Conservation (phyloP, 495 filamentous ascomycete genomes). For the Podospora comata region DNA sequence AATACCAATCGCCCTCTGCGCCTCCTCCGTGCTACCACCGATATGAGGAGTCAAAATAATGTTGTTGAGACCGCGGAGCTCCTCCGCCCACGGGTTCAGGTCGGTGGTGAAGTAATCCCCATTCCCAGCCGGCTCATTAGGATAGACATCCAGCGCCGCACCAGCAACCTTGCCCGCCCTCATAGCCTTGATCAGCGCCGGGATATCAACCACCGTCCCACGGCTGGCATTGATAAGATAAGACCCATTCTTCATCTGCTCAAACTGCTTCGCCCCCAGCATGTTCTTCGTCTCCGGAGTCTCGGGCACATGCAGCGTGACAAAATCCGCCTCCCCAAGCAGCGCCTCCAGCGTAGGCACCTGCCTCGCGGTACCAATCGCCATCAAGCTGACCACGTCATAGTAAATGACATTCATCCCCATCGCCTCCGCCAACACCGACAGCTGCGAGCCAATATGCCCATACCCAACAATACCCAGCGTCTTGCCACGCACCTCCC, state of each 20-base stretch:
- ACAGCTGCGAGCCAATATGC: conserved; percentile 95
- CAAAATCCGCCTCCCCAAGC: conserved; percentile 78
- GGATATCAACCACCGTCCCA: conserved; percentile 91
- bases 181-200: conserved; percentile 85
- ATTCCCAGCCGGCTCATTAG: conserved; percentile 87
- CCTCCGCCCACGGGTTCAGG: conserved; percentile 84
- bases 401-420: conserved; percentile 97
- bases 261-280: conserved; percentile 73
- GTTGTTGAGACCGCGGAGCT: conserved; percentile 82
- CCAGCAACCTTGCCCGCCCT: conserved; percentile 85
- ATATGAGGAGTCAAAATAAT: conserved; percentile 95
- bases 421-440: conserved; percentile 94
- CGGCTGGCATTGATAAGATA: conserved; percentile 96
- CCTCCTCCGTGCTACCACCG: conserved; percentile 96
- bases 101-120: conserved; percentile 87
- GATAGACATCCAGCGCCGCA: conserved; percentile 94
- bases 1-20: conserved; percentile 91
- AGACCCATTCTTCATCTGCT: conserved; percentile 84
- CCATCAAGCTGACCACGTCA: conserved; percentile 90
- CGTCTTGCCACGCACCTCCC: conserved; percentile 98
- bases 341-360: conserved; percentile 73
- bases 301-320: conserved; percentile 93
- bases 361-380: conserved; percentile 80
- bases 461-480: conserved; percentile 96
- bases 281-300: conserved; percentile 86